phyloP scores from a whole-genome alignment of 1,284 basidiomycete genomes.

The Singerocomus rubriflavus region DNA sequence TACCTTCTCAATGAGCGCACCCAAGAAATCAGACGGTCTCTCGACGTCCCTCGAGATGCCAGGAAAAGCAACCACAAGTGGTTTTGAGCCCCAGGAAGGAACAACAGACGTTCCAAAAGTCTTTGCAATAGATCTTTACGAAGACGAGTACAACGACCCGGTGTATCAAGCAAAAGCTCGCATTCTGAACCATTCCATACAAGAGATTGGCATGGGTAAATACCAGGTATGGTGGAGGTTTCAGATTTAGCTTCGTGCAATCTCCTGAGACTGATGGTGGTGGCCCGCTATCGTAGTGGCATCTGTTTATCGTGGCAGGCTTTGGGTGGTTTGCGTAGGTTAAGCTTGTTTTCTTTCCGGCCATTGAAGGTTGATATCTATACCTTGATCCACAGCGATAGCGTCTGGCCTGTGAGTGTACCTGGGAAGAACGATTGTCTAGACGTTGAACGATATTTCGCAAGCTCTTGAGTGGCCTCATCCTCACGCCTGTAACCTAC shows the following conservation, averaged over 20 bases:
- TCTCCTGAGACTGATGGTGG: background rate
- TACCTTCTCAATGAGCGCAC: background rate
- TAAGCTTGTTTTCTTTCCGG: background rate
- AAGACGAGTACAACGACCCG: slow-evolving; percentile 48
- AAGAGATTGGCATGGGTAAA: slow-evolving; percentile 64
- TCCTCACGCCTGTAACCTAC: slow-evolving; percentile 52
- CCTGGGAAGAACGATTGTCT: background rate
- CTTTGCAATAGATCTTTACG: slow-evolving; percentile 33
- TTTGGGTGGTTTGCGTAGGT: slow-evolving; percentile 73
- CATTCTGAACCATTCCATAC: slow-evolving; percentile 55
- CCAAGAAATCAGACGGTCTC: slow-evolving; percentile 4
- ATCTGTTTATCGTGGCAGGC: slow-evolving; percentile 55
- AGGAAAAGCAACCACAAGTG: background rate
- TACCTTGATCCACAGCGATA: slow-evolving; percentile 35
- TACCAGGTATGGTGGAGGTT: slow-evolving; percentile 53
- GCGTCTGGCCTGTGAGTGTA: slow-evolving; percentile 45
- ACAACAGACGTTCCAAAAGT: background rate
- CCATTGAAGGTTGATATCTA: background rate
- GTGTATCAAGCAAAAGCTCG: slow-evolving; percentile 56
- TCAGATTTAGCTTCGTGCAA: background rate
- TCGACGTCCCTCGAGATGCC: background rate
- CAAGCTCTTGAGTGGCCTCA: slow-evolving; percentile 52
- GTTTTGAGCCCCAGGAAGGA: background rate
- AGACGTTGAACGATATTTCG: background rate
- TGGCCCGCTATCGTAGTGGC: slow-evolving; percentile 39